phyloP scores from a whole-genome alignment of 257 asterid species.

The Scutellaria galericulata region DNA sequence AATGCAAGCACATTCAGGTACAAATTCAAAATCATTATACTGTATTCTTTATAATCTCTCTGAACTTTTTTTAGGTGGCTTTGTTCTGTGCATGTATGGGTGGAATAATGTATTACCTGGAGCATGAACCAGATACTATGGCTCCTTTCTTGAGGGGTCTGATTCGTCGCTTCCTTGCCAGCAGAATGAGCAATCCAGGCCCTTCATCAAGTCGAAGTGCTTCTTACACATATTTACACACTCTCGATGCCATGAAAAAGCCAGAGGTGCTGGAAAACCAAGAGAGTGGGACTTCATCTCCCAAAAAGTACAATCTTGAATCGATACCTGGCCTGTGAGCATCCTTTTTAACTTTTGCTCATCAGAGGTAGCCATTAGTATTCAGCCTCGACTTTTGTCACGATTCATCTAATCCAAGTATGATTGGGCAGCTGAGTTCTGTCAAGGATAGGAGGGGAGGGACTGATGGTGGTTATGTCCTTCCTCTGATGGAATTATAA shows the following conservation, averaged over 20 bases:
- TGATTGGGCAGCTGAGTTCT: no score
- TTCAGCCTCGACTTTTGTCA: slow-evolving; percentile 35
- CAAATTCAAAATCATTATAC: slow-evolving; percentile 5
- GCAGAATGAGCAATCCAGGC: slow-evolving; percentile 89
- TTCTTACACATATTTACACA: slow-evolving; percentile 76
- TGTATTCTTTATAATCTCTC: slow-evolving; percentile 4
- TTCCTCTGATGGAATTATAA: slow-evolving; percentile 15
- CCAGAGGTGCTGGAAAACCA: slow-evolving; percentile 58
- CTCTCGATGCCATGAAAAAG: slow-evolving; percentile 77
- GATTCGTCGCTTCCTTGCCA: slow-evolving; percentile 96
- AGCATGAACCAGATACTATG: slow-evolving; percentile 98
- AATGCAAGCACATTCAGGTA: slow-evolving; percentile 12
- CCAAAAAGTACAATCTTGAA: slow-evolving; percentile 87
- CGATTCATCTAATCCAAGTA: no score
- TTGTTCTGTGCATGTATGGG: slow-evolving; percentile 97
- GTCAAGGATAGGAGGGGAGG: slow-evolving; percentile 22
- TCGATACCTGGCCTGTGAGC: slow-evolving; percentile 97
- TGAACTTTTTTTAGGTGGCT: slow-evolving; percentile 65
- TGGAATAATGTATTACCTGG: slow-evolving; percentile 96
- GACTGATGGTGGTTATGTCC: slow-evolving; percentile 19
- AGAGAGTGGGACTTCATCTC: slow-evolving; percentile 57
- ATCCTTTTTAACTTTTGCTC: slow-evolving; percentile 46
- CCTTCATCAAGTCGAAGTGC: slow-evolving; percentile 69
- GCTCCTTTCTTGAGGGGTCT: slow-evolving; percentile 91
- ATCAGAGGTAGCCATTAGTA: slow-evolving; percentile 28